Conservation (phyloP, 257 asterid genomes). For the Cruciata laevipes region DNA sequence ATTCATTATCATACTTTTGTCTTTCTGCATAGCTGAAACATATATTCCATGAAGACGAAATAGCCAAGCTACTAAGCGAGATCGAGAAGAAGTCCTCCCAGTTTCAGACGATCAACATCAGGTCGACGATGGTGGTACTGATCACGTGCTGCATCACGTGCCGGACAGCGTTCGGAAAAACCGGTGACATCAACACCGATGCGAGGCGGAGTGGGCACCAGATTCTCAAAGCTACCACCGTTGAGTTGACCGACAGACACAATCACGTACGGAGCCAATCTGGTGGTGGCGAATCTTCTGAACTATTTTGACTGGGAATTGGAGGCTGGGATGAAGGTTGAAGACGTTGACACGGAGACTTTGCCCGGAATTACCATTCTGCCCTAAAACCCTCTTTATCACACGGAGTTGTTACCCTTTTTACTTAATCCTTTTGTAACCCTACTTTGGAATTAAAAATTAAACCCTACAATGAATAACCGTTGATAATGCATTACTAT, state of each 20-base stretch:
- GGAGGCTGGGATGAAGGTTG: conserved; percentile 23
- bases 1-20: no score
- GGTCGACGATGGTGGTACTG: neutral
- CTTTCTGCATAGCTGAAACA: no score
- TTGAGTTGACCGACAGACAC: neutral
- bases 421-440: no score
- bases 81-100: neutral
- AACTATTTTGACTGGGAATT: conserved; percentile 39
- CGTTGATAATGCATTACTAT: no score
- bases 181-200: neutral
- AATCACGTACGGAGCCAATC: conserved; percentile 30
- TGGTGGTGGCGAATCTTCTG: conserved; percentile 42
- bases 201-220: neutral
- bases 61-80: neutral
- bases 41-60: neutral
- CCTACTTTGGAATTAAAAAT: no score
- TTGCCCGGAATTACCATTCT: conserved; percentile 45
- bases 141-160: neutral
- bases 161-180: conserved; percentile 3
- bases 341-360: conserved; percentile 33
- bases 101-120: neutral
- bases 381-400: conserved; percentile 40
- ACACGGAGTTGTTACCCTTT: no score
- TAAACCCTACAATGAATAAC: no score
- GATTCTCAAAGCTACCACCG: neutral